These are phyloP conservation scores for Xylaria hypoxylon DNA, from an alignment of 2,329 filamentous ascomycete genomes.

Conservation along the genomic window DNA sequence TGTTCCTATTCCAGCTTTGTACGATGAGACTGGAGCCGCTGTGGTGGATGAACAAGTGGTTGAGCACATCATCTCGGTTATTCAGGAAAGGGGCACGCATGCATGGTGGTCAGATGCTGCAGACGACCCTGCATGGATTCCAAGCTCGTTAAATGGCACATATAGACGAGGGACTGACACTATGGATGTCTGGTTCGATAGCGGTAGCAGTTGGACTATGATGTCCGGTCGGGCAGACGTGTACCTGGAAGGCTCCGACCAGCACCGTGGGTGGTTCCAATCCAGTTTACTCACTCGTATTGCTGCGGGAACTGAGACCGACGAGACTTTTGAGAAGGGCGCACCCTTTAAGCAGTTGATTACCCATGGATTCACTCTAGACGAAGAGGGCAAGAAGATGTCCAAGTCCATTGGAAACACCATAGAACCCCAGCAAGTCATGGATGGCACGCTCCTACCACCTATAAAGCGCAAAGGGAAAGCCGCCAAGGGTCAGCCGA, in stretches of 20 bases:
- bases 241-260: constrained; percentile 93
- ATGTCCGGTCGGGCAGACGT: constrained; percentile 75
- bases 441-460: constrained; percentile 82
- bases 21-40: constrained; percentile 77
- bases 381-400: constrained; percentile 95
- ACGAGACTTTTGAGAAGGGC: constrained; percentile 50
- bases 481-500: constrained; percentile 52
- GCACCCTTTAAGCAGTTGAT: constrained; percentile 89
- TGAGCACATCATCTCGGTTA: constrained; percentile 83
- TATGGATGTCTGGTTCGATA: constrained; percentile 99
- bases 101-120: constrained; percentile 91
- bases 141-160: constrained; percentile 66
- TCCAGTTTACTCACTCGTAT: constrained; percentile 91
- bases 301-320: constrained; percentile 66
- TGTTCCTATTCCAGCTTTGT: constrained; percentile 93
- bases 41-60: constrained; percentile 84
- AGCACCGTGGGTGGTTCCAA: constrained; percentile 98
- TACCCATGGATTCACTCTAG: constrained; percentile 94
- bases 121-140: constrained; percentile 83
- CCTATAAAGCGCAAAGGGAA: constrained; percentile 73
- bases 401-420: constrained; percentile 96
- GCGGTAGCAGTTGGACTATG: constrained; percentile 89
- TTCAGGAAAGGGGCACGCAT: constrained; percentile 83
- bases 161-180: constrained; percentile 88
- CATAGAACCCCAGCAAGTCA: constrained; percentile 83